Evolutionary conservation across 2,329 filamentous ascomycete species (phyloP), one percentile per base, ranked within the genome.

Genomic region (Alternaria postmessia): DNA sequence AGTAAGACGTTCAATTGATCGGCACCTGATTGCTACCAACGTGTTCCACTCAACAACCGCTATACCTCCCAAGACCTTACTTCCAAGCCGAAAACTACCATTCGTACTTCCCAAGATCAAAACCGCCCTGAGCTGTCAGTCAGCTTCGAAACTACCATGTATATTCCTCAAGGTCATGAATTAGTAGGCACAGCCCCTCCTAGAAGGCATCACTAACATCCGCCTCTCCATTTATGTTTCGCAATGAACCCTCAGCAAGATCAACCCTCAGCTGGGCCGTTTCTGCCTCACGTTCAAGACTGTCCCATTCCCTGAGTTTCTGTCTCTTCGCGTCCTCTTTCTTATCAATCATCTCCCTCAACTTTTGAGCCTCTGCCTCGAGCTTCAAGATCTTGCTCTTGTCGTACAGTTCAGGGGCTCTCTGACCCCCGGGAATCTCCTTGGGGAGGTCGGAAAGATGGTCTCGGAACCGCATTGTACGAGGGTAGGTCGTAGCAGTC

Each of bases 171-270:
- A 47, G 16, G 24, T 52, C 38, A 8, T 36, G 24, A 16, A 14
- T 20, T 4, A 24, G 42, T 12, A 26, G n/a, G 12, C 12, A 8
- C 18, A 32, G 18, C 16, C 53, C 36, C 65, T 53, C 36, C 65
- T 74, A 79, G 54, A 78, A 79, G 8, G 77, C 76, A 62, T 76
- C 78, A 46, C 78, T 75, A 39, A 74, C 70, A 61, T 78, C 77
- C 9, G 70, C 69, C 57, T 81, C 80, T 12, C 76, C 80, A 52
- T 76, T 80, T 58, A 81, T 63, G 12, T 69, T 73, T 57, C 79
- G 75, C 58, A 84, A 59, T n/a, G 79, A 79, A 63, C 80, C 72
- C 65, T 84, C 83, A 1, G 82, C 82, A 62, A 84, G 70, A 54
- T 83, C 80, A 26, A 78, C 78, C 62, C 80, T 78, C 53, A 83